Evolutionary conservation across 495 filamentous ascomycete species (phyloP).

Genomic region (Pseudomonodictys pantanalensis): DNA sequence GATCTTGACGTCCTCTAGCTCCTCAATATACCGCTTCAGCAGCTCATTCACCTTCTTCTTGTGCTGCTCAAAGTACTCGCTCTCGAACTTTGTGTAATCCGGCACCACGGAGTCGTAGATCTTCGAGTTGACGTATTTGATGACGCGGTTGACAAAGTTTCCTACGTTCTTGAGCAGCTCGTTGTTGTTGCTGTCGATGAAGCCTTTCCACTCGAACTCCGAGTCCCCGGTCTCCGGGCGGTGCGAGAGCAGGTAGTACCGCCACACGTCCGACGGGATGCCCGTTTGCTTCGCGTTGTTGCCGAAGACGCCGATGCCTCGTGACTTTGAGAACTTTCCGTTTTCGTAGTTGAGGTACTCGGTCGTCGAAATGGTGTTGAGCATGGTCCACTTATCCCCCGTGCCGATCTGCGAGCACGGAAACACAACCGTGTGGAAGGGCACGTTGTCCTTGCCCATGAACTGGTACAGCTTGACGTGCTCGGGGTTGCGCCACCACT

Average conservation of each 20-base stretch:
- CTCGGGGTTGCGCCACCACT: constrained; percentile 91
- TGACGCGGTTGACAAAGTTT: constrained; percentile 88
- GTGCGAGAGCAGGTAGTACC: constrained; percentile 86
- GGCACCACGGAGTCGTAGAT: constrained; percentile 69
- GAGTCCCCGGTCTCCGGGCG: constrained; percentile 87
- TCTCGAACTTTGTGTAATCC: constrained; percentile 57
- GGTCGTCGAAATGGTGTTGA: constrained; percentile 83
- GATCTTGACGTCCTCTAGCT: constrained; percentile 73
- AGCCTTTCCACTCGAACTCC: constrained; percentile 84
- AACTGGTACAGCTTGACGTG: constrained; percentile 93
- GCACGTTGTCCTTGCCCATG: constrained; percentile 97
- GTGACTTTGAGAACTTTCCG: constrained; percentile 93
- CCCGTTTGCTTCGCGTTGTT: constrained; percentile 85
- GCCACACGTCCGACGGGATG: constrained; percentile 82
- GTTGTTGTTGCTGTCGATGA: constrained; percentile 84
- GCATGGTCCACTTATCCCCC: constrained; percentile 80
- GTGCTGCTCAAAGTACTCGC: constrained; percentile 51
- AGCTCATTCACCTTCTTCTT: constrained; percentile 59
- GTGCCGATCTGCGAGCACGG: constrained; percentile 85
- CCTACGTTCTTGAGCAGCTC: constrained; percentile 87
- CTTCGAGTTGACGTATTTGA: constrained; percentile 81
- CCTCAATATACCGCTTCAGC: constrained; percentile 65
- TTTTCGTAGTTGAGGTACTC: constrained; percentile 97
- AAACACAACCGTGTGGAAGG: constrained; percentile 90
- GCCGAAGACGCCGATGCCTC: constrained; percentile 86